Base-by-base conservation (phyloP, 768 basidiomycete genomes). In the Chiua virens region DNA sequence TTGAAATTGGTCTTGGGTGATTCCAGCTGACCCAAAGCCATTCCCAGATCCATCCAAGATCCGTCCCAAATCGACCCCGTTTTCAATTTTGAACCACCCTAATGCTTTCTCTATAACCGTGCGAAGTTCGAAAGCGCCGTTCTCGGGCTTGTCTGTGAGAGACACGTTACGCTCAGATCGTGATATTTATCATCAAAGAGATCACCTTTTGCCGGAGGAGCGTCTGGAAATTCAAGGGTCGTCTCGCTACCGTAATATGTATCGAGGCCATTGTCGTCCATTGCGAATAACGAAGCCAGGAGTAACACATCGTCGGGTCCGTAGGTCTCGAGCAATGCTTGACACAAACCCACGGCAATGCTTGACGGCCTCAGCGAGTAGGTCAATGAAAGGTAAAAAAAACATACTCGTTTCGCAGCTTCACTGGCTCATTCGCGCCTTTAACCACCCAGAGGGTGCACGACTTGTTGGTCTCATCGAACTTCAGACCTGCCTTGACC, bases 371-470 rank as follows among this genome's bases (percentile, higher is more conserved):
- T 59, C 17, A 47, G 42, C 4, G 25, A 15, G 9, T 3, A 15
- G 21, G 2, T 28, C 6, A 3, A 34, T 3, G 28, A 7, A 20
- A 22, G 15, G 8, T n/a, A 37, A 30, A 30, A 14, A 41, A 27
- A 20, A 49, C 57, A 4, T 38, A 59, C 57, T 55, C 47, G 2
- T 58, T 40, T 27, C 17, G 28, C 38, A 50, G 34, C 13, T 37
- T 38, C 25, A 6, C 28, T 3, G 22, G 30, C 13, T 45, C 45
- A 4, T 0, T 23, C 8, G 36, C 3, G 27, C 8, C 18, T 2
- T 22, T 30, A 34, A 34, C 52, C 14, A 58, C 27, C 57, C 57
- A 59, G 10, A 58, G 57, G 20, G 45, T 58, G 18, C 13, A 36
- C 0, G 25, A 35, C 9, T 23, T 17, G 2, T 25, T 39, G 4